Evolutionary conservation across 2,329 filamentous ascomycete species (phyloP).

Genomic region (Pseudogymnoascus pannorum): DNA sequence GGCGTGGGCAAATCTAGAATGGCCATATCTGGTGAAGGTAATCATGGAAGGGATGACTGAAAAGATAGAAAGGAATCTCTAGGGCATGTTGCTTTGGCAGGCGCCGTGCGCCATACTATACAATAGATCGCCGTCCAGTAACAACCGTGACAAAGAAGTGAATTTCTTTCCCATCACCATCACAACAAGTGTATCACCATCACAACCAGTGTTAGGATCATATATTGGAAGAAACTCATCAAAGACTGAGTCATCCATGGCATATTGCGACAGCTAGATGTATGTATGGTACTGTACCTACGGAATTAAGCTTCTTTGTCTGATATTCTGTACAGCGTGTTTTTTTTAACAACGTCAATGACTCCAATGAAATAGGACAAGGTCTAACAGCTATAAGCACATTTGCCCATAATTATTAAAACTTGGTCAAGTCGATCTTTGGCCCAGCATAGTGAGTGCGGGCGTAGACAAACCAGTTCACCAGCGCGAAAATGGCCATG

Average conservation of each 20-base stretch:
- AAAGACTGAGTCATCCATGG: not conserved
- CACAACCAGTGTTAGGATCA: not conserved
- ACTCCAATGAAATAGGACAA: not conserved
- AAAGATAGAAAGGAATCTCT: not conserved
- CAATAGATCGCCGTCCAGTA: not conserved
- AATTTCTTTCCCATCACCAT: not conserved
- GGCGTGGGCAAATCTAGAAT: not conserved
- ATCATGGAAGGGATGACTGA: not conserved
- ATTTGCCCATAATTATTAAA: not conserved
- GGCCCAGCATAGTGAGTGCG: not conserved
- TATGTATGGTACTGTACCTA: not conserved
- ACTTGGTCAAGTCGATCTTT: constrained; percentile 4
- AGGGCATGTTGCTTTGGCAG: not conserved
- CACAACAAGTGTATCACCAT: not conserved
- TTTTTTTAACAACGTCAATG: not conserved
- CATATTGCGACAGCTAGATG: not conserved
- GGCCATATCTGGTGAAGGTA: not conserved
- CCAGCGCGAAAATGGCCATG: not conserved
- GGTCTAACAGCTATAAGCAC: not conserved
- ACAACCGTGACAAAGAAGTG: not conserved
- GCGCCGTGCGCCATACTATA: not conserved
- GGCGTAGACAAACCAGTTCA: constrained; percentile 4
- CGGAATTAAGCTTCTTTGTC: not conserved
- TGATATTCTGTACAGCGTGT: not conserved
- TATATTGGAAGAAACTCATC: not conserved